Base-by-base conservation (phyloP, 2,329 filamentous ascomycete genomes). In the Aspergillus candidus region DNA sequence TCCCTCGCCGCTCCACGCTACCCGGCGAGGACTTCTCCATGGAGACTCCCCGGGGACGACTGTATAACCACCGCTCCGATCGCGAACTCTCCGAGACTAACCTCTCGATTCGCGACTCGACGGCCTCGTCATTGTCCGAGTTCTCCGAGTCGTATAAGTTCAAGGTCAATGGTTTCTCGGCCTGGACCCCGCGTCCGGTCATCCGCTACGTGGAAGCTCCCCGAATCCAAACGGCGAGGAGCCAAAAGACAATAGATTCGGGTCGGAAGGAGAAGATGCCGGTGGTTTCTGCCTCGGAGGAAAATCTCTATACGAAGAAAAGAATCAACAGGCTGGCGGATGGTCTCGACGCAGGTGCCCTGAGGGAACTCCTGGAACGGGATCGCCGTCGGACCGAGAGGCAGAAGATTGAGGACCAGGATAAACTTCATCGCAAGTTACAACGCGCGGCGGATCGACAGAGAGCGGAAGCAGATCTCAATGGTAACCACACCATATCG, bases 331-430 rank as follows among this genome's bases (percentile, higher is more conserved):
- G 79, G 35, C 63, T 97, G 35, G 93, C 89, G 15, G 86, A 97
- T 60, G 84, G 87, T 47, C 74, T 98, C 43, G 88, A 88, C 66
- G 86, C 93, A 3, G 80, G 84, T 41, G 90, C 88, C 55, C 66
- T 98, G 32, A 79, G 91, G 46, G 86, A 94, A 61, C 74, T 97
- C 27, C 84, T 98, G 79, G 93, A 98, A 57, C 76, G 93, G 47
- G 93, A 98, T 59, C 77, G 83, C 53, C 80, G 90, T 57, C 79
- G 93, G 45, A 81, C 78, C 52, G 87, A 95, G 53, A 81, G 82
- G 61, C 90, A 86, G 67, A 79, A 77, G 41, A 76, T 79, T 50
- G 82, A 82, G 41, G 86, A 90, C 56, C 80, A 79, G 54, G 81
- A 84, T 58, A 76, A 65, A 48, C 71, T 77, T 32, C 72, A 79